Conservation (phyloP, 495 filamentous ascomycete species). For the Aspergillus carlsbadensis region DNA sequence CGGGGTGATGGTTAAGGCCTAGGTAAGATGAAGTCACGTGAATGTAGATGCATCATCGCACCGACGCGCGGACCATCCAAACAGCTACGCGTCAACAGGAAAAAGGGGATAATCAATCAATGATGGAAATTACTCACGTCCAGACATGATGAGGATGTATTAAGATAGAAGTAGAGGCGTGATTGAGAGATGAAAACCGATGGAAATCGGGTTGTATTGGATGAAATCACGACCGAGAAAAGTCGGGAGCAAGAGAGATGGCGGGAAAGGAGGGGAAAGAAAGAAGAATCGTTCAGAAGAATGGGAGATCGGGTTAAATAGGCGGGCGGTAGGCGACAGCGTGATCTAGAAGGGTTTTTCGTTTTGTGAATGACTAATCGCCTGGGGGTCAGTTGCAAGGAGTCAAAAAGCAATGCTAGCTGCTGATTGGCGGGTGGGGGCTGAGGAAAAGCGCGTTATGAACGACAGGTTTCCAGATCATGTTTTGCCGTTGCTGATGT, state of each 20-base stretch:
- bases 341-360: slow-evolving; percentile 19
- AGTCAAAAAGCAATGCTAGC: slow-evolving; percentile 28
- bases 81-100: slow-evolving; percentile 10
- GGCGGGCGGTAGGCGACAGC: slow-evolving; percentile 27
- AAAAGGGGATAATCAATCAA: neutral
- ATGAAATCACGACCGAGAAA: slow-evolving; percentile 19
- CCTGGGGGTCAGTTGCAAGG: slow-evolving; percentile 16
- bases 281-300: slow-evolving; percentile 8
- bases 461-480: slow-evolving; percentile 41
- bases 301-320: slow-evolving; percentile 33
- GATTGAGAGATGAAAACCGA: slow-evolving; percentile 30
- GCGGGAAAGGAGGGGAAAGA: slow-evolving; percentile 23
- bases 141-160: slow-evolving; percentile 73
- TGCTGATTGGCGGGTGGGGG: slow-evolving; percentile 41
- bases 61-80: neutral
- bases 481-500: slow-evolving; percentile 21
- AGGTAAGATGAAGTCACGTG: slow-evolving; percentile 19
- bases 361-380: slow-evolving; percentile 31
- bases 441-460: slow-evolving; percentile 44
- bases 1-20: neutral
- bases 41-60: slow-evolving; percentile 1
- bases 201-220: slow-evolving; percentile 20
- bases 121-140: slow-evolving; percentile 69
- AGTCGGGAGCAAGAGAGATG: slow-evolving; percentile 12
- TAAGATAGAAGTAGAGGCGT: slow-evolving; percentile 17